Conservation (phyloP, 768 basidiomycete species). For the Naganishia friedmannii region DNA sequence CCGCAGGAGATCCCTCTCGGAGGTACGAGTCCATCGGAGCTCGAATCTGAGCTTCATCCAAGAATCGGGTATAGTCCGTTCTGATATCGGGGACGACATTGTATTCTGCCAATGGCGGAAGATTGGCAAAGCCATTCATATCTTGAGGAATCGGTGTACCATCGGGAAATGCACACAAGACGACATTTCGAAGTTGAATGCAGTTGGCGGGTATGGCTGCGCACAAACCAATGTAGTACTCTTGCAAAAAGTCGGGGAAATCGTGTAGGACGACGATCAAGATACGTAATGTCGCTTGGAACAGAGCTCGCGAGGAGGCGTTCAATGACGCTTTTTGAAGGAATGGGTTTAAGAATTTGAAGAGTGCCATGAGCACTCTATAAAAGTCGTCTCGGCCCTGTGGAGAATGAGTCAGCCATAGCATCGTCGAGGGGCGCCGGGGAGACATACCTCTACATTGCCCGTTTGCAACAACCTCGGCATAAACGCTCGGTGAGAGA, state of each 20-base stretch:
- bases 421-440: slow-evolving; percentile 29
- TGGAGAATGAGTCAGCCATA: slow-evolving; percentile 6
- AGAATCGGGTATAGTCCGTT: slow-evolving; percentile 80
- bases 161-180: slow-evolving; percentile 90
- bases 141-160: slow-evolving; percentile 62
- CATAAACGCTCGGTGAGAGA: slow-evolving; percentile 96
- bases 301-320: slow-evolving; percentile 76
- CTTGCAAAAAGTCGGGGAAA: slow-evolving; percentile 96
- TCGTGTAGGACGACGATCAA: slow-evolving; percentile 94
- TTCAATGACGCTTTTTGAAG: slow-evolving; percentile 71
- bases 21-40: slow-evolving; percentile 79
- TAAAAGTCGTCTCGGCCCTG: slow-evolving; percentile 96
- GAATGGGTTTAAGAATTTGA: slow-evolving; percentile 92
- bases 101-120: slow-evolving; percentile 85
- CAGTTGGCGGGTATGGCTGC: slow-evolving; percentile 88
- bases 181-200: slow-evolving; percentile 93
- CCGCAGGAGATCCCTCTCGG: slow-evolving; percentile 54
- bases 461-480: slow-evolving; percentile 77
- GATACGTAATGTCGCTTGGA: slow-evolving; percentile 82
- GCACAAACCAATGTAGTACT: slow-evolving; percentile 93
- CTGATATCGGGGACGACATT: slow-evolving; percentile 85
- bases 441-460: slow-evolving; percentile 70
- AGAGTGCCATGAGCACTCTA: slow-evolving; percentile 83
- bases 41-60: slow-evolving; percentile 77
- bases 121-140: slow-evolving; percentile 36